A percentile compares a stretch with the other conserved stretches of the same genome.
Evolutionary conservation across 371 early-diverging fungal species (phyloP).

Genomic region (Syncephalastrum contaminatum): DNA sequence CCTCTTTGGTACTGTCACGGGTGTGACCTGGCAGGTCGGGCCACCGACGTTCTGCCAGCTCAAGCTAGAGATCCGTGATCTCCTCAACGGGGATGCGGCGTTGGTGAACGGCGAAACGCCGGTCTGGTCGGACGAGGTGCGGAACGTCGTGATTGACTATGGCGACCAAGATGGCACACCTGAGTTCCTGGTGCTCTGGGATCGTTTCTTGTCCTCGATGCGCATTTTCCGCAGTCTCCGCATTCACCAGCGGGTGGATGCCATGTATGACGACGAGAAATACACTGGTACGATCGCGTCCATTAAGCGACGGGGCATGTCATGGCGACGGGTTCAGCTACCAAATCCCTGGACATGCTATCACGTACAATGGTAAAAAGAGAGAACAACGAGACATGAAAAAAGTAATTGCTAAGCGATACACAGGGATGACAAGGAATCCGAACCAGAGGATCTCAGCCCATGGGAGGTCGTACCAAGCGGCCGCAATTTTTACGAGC

Average conservation of each 20-base stretch:
- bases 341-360: slow-evolving; percentile 56
- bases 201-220: slow-evolving; percentile 62
- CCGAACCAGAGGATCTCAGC: slow-evolving; percentile 30
- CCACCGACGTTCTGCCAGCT: slow-evolving; percentile 70
- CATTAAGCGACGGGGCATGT: slow-evolving; percentile 25
- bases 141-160: slow-evolving; percentile 62
- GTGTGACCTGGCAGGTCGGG: slow-evolving; percentile 68
- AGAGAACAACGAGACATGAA: neutral
- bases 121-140: slow-evolving; percentile 31
- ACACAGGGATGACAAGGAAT: slow-evolving; percentile 35
- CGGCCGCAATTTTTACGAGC: slow-evolving; percentile 33
- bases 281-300: slow-evolving; percentile 57
- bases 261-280: slow-evolving; percentile 63
- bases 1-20: slow-evolving; percentile 55
- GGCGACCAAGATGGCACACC: slow-evolving; percentile 71
- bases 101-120: slow-evolving; percentile 27
- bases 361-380: slow-evolving; percentile 51
- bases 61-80: slow-evolving; percentile 41
- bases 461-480: slow-evolving; percentile 60
- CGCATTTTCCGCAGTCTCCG: slow-evolving; percentile 34
- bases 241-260: slow-evolving; percentile 60
- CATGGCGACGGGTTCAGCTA: slow-evolving; percentile 34
- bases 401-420: neutral
- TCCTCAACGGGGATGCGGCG: slow-evolving; percentile 26
- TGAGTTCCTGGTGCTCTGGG: slow-evolving; percentile 69